Base-by-base conservation (phyloP, 75 land plant genomes). In the Picea glauca region DNA sequence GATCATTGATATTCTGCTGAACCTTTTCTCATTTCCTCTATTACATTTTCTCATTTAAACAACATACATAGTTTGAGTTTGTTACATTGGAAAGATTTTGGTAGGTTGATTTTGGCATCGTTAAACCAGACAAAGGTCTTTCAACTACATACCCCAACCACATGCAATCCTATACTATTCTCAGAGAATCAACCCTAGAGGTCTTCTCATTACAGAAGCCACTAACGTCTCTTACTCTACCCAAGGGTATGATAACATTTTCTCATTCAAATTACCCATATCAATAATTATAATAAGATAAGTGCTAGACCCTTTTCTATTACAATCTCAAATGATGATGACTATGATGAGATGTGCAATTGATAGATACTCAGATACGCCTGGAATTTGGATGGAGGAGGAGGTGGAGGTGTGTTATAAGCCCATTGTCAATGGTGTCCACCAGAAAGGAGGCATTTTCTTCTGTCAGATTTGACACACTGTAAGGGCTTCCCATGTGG, bases 101-200 rank as follows among this genome's bases (percentile, higher is more conserved):
- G 64, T 78, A 93, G 95, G 86, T 82, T 93, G 13, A 92, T 88
- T 60, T 81, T 93, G 79, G 91, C 95, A 75, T 92, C 95, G 18
- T 83, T 93, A 26, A 88, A 90, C 95, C 2, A 85, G 92, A 43
- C 88, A 91, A 81, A 84, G 95, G 57, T 89, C 95, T 9, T 21
- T 82, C 74, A 79, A 84, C 56, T 86, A 82, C 23, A 77, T 93
- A 30, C 92, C 94, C 9, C 78, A 81, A 58, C 46, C 78, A 1
- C 85, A 84, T 60, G 77, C 83, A 38, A 93, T 26, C 26, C 26
- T 26, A 26, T 26, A 26, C 26, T 26, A 26, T 26, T 26, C 26
- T 26, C 26, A 26, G 81, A 79, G 95, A 60, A 59, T 92, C 7
- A 90, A 89, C 0, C 61, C 60, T 15, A 92, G 95, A 14, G 95